Conservation (phyloP, 2,329 filamentous ascomycete species). For the Lachnellula subtilissima region DNA sequence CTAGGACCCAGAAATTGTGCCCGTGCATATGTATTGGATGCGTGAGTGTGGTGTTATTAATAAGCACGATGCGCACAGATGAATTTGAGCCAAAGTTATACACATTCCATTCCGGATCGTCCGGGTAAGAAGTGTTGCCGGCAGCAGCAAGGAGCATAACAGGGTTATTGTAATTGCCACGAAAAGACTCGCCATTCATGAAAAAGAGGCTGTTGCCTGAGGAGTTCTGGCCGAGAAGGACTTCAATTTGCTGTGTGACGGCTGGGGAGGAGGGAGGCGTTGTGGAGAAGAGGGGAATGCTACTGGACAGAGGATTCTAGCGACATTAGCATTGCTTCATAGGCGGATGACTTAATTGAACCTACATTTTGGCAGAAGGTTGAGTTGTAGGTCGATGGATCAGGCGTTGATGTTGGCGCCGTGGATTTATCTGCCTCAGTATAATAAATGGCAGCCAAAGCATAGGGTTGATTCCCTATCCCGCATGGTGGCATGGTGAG, state of each 20-base stretch:
- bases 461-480: too few species aligned
- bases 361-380: slow-evolving; percentile 14
- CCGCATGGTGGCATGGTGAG: too few species aligned
- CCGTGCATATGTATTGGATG: slow-evolving; percentile 68
- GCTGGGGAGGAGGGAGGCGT: slow-evolving; percentile 15
- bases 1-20: slow-evolving; percentile 65
- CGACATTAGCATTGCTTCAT: slow-evolving; percentile 5
- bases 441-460: slow-evolving; percentile 38
- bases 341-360: slow-evolving; percentile 1
- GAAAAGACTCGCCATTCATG: slow-evolving; percentile 38
- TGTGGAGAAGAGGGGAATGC: slow-evolving; percentile 21
- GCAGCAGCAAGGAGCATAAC: slow-evolving; percentile 50
- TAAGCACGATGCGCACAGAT: slow-evolving; percentile 50
- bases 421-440: slow-evolving; percentile 45
- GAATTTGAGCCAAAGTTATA: slow-evolving; percentile 47
- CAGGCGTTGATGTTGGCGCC: slow-evolving; percentile 34
- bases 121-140: slow-evolving; percentile 48
- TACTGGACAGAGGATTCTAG: slow-evolving; percentile 16
- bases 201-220: slow-evolving; percentile 48
- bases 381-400: slow-evolving; percentile 11
- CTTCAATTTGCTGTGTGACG: slow-evolving; percentile 18
- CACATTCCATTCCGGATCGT: slow-evolving; percentile 47
- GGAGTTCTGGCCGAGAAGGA: slow-evolving; percentile 45
- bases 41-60: slow-evolving; percentile 43
- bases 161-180: slow-evolving; percentile 56